A percentile compares a stretch with the other conserved stretches of the same genome.
These are phyloP conservation scores for Trichosporon coremiiforme DNA, from an alignment of 1,284 basidiomycete species.

Conservation along the genomic window DNA sequence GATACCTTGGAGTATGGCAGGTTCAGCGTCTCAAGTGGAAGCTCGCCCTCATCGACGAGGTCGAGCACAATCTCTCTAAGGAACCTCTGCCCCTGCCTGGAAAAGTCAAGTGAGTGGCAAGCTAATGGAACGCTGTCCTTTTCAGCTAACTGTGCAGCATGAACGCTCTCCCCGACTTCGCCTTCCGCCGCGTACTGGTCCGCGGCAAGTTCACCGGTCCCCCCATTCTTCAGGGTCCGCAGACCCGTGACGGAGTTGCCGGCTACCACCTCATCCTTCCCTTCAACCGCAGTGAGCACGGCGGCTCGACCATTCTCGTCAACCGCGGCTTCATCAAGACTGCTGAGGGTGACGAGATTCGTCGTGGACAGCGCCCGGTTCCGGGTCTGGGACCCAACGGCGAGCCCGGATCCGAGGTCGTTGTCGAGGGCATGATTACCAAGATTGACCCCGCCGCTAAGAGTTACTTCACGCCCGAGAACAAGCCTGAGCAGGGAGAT, in stretches of 20 bases:
- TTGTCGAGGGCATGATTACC: constrained; percentile 64
- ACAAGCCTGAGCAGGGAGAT: constrained; percentile 73
- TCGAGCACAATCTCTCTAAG: constrained; percentile 84
- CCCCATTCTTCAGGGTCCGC: constrained; percentile 81
- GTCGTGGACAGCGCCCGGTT: constrained; percentile 59
- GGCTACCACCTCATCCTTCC: constrained; percentile 46
- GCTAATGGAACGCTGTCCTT: background rate
- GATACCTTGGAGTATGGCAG: constrained; percentile 94
- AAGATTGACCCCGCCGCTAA: constrained; percentile 66
- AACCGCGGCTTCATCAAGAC: constrained; percentile 84
- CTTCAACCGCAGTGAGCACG: constrained; percentile 33
- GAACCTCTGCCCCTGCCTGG: constrained; percentile 77
- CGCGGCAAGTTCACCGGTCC: constrained; percentile 75
- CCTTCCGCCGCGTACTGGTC: constrained; percentile 79
- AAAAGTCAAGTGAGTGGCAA: constrained; percentile 75
- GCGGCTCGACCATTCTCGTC: constrained; percentile 65
- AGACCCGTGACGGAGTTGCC: constrained; percentile 80
- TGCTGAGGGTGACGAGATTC: constrained; percentile 49
- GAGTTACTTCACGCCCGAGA: constrained; percentile 78
- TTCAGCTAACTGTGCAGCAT: constrained; percentile 19
- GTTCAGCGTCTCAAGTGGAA: constrained; percentile 91
- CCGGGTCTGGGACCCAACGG: constrained; percentile 38
- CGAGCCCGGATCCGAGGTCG: constrained; percentile 41
- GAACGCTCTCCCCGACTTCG: constrained; percentile 75
- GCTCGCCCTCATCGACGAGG: constrained; percentile 85